phyloP scores from a whole-genome alignment of 2,329 filamentous ascomycete genomes.

The Colletotrichum neosansevieriae region DNA sequence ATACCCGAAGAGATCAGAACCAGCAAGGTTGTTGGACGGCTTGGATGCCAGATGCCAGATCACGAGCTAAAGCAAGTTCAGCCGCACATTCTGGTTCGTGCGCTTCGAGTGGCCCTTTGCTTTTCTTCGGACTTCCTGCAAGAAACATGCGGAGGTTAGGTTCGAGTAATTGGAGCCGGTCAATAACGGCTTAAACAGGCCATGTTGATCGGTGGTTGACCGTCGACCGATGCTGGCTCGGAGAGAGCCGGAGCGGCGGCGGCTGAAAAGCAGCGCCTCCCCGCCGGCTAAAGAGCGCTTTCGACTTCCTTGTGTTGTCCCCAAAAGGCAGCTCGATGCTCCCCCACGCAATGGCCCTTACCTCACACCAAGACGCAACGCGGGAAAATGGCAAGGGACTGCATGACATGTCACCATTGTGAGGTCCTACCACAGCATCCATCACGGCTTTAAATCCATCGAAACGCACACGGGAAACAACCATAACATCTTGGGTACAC shows the following conservation, averaged over 20 bases:
- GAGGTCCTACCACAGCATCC: neutral
- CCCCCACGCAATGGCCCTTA: constrained; percentile 1
- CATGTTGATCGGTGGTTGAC: constrained; percentile 17
- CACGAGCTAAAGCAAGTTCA: constrained; percentile 18
- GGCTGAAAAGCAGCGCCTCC: neutral
- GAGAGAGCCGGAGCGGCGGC: constrained; percentile 19
- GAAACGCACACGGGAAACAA: neutral
- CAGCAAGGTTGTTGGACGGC: neutral
- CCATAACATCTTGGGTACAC: neutral
- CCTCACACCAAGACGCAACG: neutral
- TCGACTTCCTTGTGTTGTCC: constrained; percentile 25
- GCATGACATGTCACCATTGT: neutral
- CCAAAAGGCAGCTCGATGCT: constrained; percentile 26
- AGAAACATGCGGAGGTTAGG: neutral
- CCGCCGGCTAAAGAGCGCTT: constrained; percentile 17
- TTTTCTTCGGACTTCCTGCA: neutral
- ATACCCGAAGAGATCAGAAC: constrained; percentile 1
- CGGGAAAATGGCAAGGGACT: neutral
- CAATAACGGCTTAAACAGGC: neutral
- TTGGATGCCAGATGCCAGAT: neutral
- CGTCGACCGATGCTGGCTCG: neutral
- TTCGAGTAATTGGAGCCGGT: neutral
- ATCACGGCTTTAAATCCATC: neutral
- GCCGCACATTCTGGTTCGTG: constrained; percentile 18
- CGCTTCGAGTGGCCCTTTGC: constrained; percentile 16